phyloP scores from a whole-genome alignment of 352 stramenopile species.

The Pythium volutum region DNA sequence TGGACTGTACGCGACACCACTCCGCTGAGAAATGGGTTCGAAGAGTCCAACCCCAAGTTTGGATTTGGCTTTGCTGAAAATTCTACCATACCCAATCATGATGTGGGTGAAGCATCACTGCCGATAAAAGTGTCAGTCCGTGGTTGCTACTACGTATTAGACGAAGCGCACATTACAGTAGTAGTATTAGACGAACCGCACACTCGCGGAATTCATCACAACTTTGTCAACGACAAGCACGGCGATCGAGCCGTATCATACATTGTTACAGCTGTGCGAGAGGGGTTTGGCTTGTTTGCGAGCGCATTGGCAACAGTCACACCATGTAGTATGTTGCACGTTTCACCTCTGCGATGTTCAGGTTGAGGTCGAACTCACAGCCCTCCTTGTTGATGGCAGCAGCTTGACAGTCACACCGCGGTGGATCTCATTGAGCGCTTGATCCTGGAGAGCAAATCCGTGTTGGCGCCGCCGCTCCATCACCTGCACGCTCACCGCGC shows the following conservation, averaged over 20 bases:
- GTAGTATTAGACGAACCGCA: conserved; percentile 9
- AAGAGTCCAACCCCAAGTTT: no score
- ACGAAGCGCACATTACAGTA: no score
- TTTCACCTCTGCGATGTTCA: no score
- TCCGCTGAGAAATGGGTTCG: conserved; percentile 1
- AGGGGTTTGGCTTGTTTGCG: no score
- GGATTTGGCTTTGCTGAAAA: background rate
- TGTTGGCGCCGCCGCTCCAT: conserved; percentile 51
- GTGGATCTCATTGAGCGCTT: conserved; percentile 70
- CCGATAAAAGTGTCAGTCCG: no score
- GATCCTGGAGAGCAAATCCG: conserved; percentile 59
- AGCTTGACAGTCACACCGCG: conserved; percentile 66
- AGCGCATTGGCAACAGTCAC: no score
- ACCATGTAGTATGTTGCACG: conserved; percentile 71
- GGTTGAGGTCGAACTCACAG: conserved; percentile 68
- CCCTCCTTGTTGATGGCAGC: conserved; percentile 83
- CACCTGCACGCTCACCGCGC: conserved; percentile 55
- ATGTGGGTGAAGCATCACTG: no score
- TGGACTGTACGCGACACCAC: background rate
- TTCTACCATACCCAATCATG: no score
- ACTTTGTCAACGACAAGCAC: conserved; percentile 44
- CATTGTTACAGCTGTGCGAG: no score
- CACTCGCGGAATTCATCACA: conserved; percentile 15
- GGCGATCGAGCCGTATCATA: conserved; percentile 57
- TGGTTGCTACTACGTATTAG: no score